Base-by-base conservation (phyloP, 208 protist species). In the Leishmania turanica region DNA sequence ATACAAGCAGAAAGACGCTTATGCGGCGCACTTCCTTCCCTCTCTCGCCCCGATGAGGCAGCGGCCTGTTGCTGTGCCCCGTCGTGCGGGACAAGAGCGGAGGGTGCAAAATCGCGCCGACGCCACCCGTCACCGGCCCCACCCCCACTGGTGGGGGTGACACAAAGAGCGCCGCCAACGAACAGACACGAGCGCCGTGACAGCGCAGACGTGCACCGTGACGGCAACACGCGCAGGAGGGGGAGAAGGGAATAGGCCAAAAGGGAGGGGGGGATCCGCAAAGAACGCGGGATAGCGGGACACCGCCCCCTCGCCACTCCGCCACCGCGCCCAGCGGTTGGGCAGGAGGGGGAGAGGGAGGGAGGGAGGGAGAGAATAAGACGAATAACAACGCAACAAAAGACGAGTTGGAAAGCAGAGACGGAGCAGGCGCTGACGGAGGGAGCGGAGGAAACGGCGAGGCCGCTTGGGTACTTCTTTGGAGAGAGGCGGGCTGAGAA, bases 321-420 rank as follows among this genome's bases (percentile, higher is more conserved):
- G 3, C 45, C 64, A 1, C 64, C 27, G 31, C 65, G 17, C n/a
- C n/a, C n/a, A 80, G n/a, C 21, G n/a, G 34, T 15, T 51, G 75
- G 64, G 66, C 8, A 31, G 45, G 70, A 47, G 51, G 64, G 37
- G 64, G 42, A 47, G 42, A 73, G 40, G 27, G 47, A 8, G 51
- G 64, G 51, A 64, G 53, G 64, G 47, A 8, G 47, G 56, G 37
- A 42, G 21, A 42, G 1, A 40, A 13, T 1, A 4, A 68, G 62
- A 7, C 27, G 27, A 70, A 47, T 19, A 71, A 47, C 8, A 42
- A 9, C 1, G 34, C 31, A 17, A n/a, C 7, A 70, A 47, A 68
- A n/a, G 15, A 71, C 8, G 40, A 21, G 49, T 37, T 42, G 73
- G 31, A 19, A 80, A 70, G 42, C 21, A 34, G 78, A 79, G 76